phyloP scores from a whole-genome alignment of 306 rosid genomes.

The Malus sylvestris region DNA sequence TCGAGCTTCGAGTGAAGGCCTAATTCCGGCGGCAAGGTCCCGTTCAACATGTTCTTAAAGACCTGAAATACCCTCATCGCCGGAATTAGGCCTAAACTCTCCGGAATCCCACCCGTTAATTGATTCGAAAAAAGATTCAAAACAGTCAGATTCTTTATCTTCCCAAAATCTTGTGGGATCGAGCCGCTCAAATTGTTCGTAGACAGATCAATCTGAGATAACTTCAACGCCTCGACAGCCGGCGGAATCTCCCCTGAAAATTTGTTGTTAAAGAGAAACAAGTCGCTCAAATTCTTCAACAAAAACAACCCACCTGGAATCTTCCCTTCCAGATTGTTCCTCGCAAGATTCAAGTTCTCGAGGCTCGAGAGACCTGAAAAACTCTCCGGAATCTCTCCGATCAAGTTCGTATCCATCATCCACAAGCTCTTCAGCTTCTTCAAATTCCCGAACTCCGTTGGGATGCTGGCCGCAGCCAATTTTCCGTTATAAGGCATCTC shows the following conservation, averaged over 20 bases:
- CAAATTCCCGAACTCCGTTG: conserved; percentile 50
- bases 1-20: conserved; percentile 60
- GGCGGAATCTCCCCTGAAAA: conserved; percentile 56
- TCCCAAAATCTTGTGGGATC: conserved; percentile 49
- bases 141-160: conserved; percentile 33
- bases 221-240: conserved; percentile 37
- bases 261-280: conserved; percentile 44
- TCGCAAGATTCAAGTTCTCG: conserved; percentile 40
- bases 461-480: conserved; percentile 33
- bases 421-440: conserved; percentile 38
- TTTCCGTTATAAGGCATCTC: conserved; percentile 26
- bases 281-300: conserved; percentile 28
- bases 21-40: conserved; percentile 64
- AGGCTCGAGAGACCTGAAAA: conserved; percentile 38
- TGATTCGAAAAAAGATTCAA: conserved; percentile 44
- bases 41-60: conserved; percentile 55
- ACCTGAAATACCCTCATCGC: conserved; percentile 33
- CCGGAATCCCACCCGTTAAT: conserved; percentile 56
- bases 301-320: conserved; percentile 46
- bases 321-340: conserved; percentile 48
- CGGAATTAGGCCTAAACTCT: conserved; percentile 39
- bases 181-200: conserved; percentile 59
- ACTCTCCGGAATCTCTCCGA: conserved; percentile 51
- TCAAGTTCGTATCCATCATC: conserved; percentile 36
- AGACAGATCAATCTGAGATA: conserved; percentile 34